Evolutionary conservation across 1,139 yeast genomes (phyloP), one percentile per base, ranked within the genome.

Genomic region (Saccharomyces uvarum): DNA sequence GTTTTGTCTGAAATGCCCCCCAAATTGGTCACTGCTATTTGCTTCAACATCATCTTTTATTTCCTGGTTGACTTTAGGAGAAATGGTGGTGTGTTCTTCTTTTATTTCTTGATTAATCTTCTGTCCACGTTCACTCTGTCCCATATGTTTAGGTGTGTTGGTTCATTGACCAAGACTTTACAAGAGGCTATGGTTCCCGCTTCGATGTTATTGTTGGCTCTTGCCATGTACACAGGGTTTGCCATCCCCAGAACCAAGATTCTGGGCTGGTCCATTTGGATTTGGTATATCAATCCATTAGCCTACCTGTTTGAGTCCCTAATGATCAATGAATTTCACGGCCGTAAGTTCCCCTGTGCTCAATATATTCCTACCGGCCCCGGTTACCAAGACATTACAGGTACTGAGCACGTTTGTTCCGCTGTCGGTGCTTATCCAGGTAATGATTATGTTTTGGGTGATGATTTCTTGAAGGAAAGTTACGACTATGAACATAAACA

Each of bases 181-280:
- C 75, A 86, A 2, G 83, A 82, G 61, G 88, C 91, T 13, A 80
- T 86, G 83, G 81, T 87, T 27, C 89, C 90, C 1, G 86, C 91
- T 1, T 76, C 88, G 19, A 70, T 84, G 53, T 63, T 85, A 50
- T 72, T 87, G 61, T 71, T 84, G 57, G 84, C 81, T 2, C 66
- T 86, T 69, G 75, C 82, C n/a, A 77, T 85, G 68, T 86, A 77
- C 70, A 82, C 89, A n/a, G 95, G 95, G 56, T 87, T 86, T 70
- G 83, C 82, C 33, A 76, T 86, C 59, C 93, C 93, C 38, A 78
- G 78, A 53, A 78, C 80, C 8, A 75, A 77, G 55, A 83, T 86
- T 86, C 77, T 80, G 56, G 85, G 87, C 29, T 87, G 95, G 95
- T 80, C 87, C 41, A 76, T 85, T 59, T 88, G 95, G 93, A 81